Conservation (phyloP, 257 asterid species). For the Echium plantagineum region DNA sequence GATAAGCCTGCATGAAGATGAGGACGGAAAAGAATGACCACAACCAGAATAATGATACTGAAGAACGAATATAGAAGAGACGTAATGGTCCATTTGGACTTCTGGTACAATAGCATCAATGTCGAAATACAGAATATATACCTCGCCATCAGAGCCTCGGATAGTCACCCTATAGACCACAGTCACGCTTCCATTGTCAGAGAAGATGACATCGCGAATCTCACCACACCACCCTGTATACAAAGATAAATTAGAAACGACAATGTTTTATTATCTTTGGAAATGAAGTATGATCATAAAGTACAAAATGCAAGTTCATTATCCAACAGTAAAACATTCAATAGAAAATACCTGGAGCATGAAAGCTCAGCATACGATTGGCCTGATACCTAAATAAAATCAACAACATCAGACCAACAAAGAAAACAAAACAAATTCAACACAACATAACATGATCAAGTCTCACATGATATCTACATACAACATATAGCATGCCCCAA, state of each 20-base stretch:
- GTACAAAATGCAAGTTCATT: background rate
- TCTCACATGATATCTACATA: too few species aligned
- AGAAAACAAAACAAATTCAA: background rate
- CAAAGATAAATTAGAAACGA: background rate
- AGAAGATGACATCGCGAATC: slow-evolving; percentile 79
- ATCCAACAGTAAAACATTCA: background rate
- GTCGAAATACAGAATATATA: slow-evolving; percentile 12
- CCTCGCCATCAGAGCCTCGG: slow-evolving; percentile 96
- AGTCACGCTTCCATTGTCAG: slow-evolving; percentile 83
- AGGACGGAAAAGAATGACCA: background rate
- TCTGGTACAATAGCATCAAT: background rate
- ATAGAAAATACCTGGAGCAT: slow-evolving; percentile 73
- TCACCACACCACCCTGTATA: slow-evolving; percentile 96
- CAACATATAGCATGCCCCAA: too few species aligned
- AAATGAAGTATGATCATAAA: background rate
- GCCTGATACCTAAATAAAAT: slow-evolving; percentile 75
- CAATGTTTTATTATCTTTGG: background rate
- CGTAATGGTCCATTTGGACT: background rate
- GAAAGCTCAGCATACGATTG: slow-evolving; percentile 93
- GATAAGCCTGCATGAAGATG: slow-evolving; percentile 52
- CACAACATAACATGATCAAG: background rate
- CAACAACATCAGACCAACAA: slow-evolving; percentile 12
- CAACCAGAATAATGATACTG: background rate
- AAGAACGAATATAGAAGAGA: background rate
- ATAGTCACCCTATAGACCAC: slow-evolving; percentile 92